A percentile compares a stretch with the other conserved stretches of the same genome.
phyloP scores from a whole-genome alignment of 208 protist species.

The Herpetomonas muscarum region DNA sequence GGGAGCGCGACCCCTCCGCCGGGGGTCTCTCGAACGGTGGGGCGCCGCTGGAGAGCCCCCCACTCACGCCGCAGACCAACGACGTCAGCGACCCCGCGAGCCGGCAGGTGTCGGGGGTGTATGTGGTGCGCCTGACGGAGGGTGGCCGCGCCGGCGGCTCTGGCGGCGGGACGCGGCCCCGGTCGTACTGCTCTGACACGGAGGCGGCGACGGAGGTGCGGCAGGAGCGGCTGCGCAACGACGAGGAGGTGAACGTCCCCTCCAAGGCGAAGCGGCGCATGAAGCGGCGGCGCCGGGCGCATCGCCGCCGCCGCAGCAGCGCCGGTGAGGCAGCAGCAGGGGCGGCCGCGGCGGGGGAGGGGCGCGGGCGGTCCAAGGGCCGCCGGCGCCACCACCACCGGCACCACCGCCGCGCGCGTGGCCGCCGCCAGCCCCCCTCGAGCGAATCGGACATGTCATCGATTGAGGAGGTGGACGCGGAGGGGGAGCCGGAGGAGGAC shows the following conservation, averaged over 20 bases:
- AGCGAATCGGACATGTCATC: too few species aligned
- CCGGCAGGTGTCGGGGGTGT: not conserved
- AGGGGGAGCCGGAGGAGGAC: constrained; percentile 8
- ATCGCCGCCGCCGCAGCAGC: constrained; percentile 4
- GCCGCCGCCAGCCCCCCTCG: not conserved
- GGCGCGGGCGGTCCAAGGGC: not conserved
- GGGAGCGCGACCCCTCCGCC: too few species aligned
- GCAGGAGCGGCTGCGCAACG: constrained; percentile 11
- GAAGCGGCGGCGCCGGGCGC: constrained; percentile 15
- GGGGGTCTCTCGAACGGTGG: too few species aligned
- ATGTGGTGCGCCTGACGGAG: constrained; percentile 2
- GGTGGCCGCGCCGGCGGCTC: constrained; percentile 1
- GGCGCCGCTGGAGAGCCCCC: not conserved
- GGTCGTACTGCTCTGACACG: constrained; percentile 8
- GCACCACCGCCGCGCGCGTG: not conserved
- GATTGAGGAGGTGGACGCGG: too few species aligned
- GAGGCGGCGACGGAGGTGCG: constrained; percentile 5
- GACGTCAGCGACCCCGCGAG: not conserved
- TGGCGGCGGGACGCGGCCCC: constrained; percentile 1
- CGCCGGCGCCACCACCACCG: not conserved
- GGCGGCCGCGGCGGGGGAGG: not conserved
- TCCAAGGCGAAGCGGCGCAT: constrained; percentile 24
- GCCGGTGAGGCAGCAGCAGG: not conserved
- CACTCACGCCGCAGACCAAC: not conserved
- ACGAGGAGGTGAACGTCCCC: constrained; percentile 17